Conservation (phyloP, 371 early-diverging fungal species). For the Polyrhizophydium stewartii region DNA sequence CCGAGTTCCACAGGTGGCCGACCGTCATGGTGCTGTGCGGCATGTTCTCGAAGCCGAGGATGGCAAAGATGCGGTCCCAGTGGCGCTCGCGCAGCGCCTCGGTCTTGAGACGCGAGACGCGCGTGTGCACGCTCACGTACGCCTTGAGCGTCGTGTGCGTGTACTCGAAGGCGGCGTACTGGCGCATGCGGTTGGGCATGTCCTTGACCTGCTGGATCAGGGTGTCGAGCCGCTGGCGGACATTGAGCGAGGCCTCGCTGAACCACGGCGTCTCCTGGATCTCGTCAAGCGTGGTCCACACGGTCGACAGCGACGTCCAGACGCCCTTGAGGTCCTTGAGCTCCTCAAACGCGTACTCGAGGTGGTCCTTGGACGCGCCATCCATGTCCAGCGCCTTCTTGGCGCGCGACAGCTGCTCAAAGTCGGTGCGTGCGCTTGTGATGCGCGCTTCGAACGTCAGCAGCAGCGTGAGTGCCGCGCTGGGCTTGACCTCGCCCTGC, state of each 20-base stretch:
- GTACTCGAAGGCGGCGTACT: conserved; percentile 96
- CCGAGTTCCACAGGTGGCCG: conserved; percentile 87
- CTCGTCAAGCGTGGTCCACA: conserved; percentile 83
- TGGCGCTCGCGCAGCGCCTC: conserved; percentile 96
- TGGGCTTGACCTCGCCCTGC: conserved; percentile 89
- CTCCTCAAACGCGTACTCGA: conserved; percentile 91
- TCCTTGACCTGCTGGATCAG: conserved; percentile 79
- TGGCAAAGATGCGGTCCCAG: conserved; percentile 91
- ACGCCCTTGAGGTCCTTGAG: conserved; percentile 89
- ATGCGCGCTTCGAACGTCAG: conserved; percentile 84
- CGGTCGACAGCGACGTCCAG: conserved; percentile 79
- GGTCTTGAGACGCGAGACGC: conserved; percentile 88
- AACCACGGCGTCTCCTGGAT: conserved; percentile 88
- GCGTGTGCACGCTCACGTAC: conserved; percentile 74
- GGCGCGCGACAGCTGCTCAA: conserved; percentile 85
- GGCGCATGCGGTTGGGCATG: conserved; percentile 92
- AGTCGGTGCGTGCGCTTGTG: conserved; percentile 79
- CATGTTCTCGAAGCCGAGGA: conserved; percentile 11
- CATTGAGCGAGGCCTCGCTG: conserved; percentile 82
- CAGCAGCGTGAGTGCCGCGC: conserved; percentile 77
- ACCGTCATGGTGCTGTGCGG: conserved; percentile 79
- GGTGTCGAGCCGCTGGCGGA: conserved; percentile 82
- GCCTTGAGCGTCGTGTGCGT: conserved; percentile 79
- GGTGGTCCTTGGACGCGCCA: conserved; percentile 55
- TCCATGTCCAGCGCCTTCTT: conserved; percentile 88